phyloP scores from a whole-genome alignment of 805 yeast species.

The Lipomyces japonicus region DNA sequence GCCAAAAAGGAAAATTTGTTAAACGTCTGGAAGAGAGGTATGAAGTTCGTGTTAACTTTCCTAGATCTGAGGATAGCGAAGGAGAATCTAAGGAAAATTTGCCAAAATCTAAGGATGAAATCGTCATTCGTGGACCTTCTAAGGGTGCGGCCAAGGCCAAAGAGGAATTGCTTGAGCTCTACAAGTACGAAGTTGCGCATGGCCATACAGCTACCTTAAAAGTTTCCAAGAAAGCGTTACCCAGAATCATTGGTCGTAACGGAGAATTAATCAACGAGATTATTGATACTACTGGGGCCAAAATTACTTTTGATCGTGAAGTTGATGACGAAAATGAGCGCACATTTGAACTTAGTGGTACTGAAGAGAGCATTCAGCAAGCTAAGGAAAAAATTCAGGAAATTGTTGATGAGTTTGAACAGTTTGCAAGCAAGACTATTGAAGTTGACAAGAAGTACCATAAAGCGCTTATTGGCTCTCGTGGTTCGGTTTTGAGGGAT shows the following conservation, averaged over 20 bases:
- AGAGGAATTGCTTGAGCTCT: constrained; percentile 76
- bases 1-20: constrained; percentile 75
- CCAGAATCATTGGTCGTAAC: constrained; percentile 82
- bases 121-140: constrained; percentile 80
- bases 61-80: constrained; percentile 40
- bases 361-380: constrained; percentile 66
- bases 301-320: constrained; percentile 42
- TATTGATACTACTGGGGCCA: constrained; percentile 59
- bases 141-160: constrained; percentile 79
- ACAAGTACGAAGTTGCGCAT: constrained; percentile 82
- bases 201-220: constrained; percentile 61
- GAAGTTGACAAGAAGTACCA: constrained; percentile 72
- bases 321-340: constrained; percentile 48
- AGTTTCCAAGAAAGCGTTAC: constrained; percentile 70
- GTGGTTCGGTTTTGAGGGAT: constrained; percentile 68
- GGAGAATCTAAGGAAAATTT: constrained; percentile 18
- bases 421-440: constrained; percentile 53
- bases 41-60: constrained; percentile 75
- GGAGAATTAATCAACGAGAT: constrained; percentile 83
- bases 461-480: constrained; percentile 70
- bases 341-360: constrained; percentile 66
- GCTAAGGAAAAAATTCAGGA: constrained; percentile 62
- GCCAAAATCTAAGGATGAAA: constrained; percentile 49
- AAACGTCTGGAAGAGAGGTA: constrained; percentile 85
- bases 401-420: constrained; percentile 63